These are phyloP conservation scores for Hanseniaspora clermontiae DNA, from an alignment of 805 yeast genomes.

Conservation along the genomic window DNA sequence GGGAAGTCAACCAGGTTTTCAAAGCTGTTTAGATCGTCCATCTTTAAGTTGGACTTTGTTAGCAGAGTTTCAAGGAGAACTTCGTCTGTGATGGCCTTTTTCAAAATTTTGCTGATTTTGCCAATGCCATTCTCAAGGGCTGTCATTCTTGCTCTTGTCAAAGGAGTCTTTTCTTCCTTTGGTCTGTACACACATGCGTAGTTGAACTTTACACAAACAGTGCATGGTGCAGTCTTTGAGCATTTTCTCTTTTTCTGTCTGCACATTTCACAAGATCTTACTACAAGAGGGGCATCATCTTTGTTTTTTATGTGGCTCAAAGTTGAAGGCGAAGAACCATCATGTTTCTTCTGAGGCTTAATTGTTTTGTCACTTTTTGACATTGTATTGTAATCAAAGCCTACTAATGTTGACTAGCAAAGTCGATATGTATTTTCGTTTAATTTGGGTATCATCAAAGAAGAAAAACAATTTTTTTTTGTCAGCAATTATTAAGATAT, in stretches of 20 bases:
- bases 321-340: not conserved
- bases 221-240: constrained; percentile 67
- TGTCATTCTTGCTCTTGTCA: constrained; percentile 70
- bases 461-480: no score
- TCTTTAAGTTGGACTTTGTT: not conserved
- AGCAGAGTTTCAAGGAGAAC: constrained; percentile 16
- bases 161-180: constrained; percentile 60
- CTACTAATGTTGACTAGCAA: no score
- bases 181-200: constrained; percentile 77
- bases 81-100: constrained; percentile 34
- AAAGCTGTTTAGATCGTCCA: constrained; percentile 4
- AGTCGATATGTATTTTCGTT: no score
- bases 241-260: constrained; percentile 69
- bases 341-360: not conserved
- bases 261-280: constrained; percentile 60
- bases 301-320: not conserved
- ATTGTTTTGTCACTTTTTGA: not conserved
- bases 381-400: not conserved
- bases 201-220: constrained; percentile 56
- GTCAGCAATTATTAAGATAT: no score
- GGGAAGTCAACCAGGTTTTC: not conserved
- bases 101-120: constrained; percentile 38
- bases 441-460: no score
- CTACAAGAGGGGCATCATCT: constrained; percentile 10
- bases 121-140: constrained; percentile 41